phyloP scores from a whole-genome alignment of 1,284 basidiomycete species.

The Trichosporon inkin region DNA sequence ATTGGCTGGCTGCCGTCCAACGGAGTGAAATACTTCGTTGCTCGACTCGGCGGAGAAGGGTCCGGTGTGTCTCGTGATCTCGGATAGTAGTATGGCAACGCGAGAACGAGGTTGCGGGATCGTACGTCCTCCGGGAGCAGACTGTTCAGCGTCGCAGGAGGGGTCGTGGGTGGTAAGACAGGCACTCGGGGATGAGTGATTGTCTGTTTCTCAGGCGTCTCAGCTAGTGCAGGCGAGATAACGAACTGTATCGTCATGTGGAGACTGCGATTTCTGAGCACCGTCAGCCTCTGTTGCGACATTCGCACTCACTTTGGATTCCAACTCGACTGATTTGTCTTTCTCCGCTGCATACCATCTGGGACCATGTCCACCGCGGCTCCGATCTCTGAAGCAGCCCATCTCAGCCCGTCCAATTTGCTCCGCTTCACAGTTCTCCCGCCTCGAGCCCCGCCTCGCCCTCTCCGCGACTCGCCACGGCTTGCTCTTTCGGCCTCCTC shows the following conservation, averaged over 20 bases:
- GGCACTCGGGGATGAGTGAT: conserved; percentile 28
- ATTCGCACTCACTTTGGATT: conserved; percentile 63
- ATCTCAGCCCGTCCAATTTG: conserved; percentile 62
- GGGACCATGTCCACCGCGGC: conserved; percentile 65
- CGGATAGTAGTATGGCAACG: conserved; percentile 31
- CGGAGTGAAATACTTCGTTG: conserved; percentile 55
- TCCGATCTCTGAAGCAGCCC: conserved; percentile 64
- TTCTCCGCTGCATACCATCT: conserved; percentile 73
- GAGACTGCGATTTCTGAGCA: conserved; percentile 51
- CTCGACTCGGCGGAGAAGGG: conserved; percentile 14
- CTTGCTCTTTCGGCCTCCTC: neutral
- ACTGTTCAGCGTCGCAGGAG: conserved; percentile 22
- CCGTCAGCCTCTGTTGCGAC: conserved; percentile 9
- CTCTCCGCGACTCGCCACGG: neutral
- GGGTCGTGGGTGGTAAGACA: conserved; percentile 20
- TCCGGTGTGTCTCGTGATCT: conserved; percentile 15
- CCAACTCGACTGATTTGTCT: conserved; percentile 72
- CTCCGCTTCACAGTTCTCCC: conserved; percentile 26
- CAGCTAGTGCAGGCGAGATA: conserved; percentile 55
- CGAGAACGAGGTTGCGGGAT: conserved; percentile 17
- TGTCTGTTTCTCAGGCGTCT: neutral
- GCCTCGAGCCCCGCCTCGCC: neutral
- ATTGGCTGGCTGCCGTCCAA: conserved; percentile 58
- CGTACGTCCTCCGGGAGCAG: conserved; percentile 23
- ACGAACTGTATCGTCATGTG: conserved; percentile 67